Evolutionary conservation across 2,329 filamentous ascomycete species (phyloP).

Genomic region (Pestalotiopsis sp.): DNA sequence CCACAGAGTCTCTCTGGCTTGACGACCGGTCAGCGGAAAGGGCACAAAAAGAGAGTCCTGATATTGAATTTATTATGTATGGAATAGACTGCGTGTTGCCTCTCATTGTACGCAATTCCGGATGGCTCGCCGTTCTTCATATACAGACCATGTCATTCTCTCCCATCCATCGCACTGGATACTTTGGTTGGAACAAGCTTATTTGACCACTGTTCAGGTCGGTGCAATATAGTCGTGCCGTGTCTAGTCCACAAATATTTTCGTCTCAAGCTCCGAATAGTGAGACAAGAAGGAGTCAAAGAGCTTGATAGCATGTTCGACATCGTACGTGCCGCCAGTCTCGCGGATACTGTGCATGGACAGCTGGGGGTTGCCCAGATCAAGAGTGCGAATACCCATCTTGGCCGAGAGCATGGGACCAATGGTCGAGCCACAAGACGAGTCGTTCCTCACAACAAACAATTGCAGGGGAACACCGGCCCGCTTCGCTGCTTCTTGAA

Average conservation of each 20-base stretch:
- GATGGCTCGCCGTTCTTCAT: too few relatives aligned
- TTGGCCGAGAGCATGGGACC: conserved; percentile 93
- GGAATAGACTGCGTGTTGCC: too few relatives aligned
- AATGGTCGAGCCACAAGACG: conserved; percentile 92
- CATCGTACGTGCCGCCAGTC: conserved; percentile 85
- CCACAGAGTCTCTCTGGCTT: too few relatives aligned
- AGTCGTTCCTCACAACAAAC: conserved; percentile 96
- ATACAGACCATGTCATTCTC: too few relatives aligned
- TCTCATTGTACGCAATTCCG: too few relatives aligned
- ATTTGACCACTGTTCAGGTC: neutral
- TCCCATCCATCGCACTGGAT: neutral
- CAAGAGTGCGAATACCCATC: conserved; percentile 84
- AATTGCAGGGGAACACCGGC: conserved; percentile 86
- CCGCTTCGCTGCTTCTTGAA: conserved; percentile 81
- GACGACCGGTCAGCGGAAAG: too few relatives aligned
- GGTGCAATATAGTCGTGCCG: neutral
- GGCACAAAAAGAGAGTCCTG: too few relatives aligned
- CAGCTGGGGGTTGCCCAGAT: conserved; percentile 91
- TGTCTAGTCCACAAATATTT: conserved; percentile 76
- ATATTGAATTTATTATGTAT: too few relatives aligned
- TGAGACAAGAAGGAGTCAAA: conserved; percentile 87
- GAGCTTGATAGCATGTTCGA: conserved; percentile 81
- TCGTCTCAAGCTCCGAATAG: conserved; percentile 81
- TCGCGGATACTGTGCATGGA: conserved; percentile 98
- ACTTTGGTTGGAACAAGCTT: neutral